Conservation (phyloP, 164 flowering plant species). For the Magnolia changhungtana region DNA sequence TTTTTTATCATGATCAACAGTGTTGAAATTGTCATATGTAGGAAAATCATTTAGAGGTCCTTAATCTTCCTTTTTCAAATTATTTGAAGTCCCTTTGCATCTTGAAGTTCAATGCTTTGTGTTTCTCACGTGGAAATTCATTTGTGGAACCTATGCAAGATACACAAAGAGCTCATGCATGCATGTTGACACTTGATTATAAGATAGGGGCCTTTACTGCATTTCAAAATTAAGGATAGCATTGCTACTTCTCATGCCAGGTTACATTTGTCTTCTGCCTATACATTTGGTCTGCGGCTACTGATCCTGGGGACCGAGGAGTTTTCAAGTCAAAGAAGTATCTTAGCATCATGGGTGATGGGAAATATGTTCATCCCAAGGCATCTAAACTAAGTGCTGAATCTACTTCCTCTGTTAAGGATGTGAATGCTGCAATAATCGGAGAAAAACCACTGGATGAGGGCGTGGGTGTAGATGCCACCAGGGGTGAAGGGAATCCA, state of each 20-base stretch:
- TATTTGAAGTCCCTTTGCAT: background rate
- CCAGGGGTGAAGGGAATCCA: constrained; percentile 25
- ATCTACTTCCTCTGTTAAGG: constrained; percentile 51
- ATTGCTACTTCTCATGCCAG: constrained; percentile 37
- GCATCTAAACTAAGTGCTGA: constrained; percentile 53
- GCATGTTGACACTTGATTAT: background rate
- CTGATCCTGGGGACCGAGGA: constrained; percentile 81
- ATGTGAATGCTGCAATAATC: constrained; percentile 41
- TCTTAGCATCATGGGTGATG: constrained; percentile 34
- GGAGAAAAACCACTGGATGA: constrained; percentile 41
- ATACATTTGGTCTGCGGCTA: constrained; percentile 88
- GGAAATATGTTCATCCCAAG: constrained; percentile 30
- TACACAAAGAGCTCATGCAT: background rate
- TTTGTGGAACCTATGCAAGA: background rate
- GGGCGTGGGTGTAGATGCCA: constrained; percentile 17
- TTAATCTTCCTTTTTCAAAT: background rate
- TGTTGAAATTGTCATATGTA: background rate
- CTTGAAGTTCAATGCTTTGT: background rate
- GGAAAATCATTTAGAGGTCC: background rate
- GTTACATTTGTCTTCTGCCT: constrained; percentile 61
- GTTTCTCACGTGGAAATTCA: background rate
- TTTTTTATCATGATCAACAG: background rate
- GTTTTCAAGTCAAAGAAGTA: constrained; percentile 79
- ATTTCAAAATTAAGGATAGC: background rate
- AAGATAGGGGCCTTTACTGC: background rate